A percentile compares a stretch with the other conserved stretches of the same genome.
These are phyloP conservation scores for Gnaphalium uliginosum DNA, from an alignment of 129 eudicot genomes.

Conservation along the genomic window DNA sequence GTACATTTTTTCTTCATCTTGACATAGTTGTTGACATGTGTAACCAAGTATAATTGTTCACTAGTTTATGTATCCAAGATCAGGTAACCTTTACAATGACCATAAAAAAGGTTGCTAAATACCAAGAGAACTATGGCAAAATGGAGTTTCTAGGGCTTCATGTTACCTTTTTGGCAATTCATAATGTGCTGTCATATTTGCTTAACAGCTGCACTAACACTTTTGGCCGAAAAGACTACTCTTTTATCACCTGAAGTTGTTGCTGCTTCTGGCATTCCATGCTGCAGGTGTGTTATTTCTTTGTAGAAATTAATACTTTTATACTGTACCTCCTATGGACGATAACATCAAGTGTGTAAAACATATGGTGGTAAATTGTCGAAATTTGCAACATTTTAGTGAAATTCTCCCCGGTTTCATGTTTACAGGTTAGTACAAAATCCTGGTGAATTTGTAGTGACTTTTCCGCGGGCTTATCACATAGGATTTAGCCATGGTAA, in stretches of 20 bases:
- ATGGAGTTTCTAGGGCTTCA: neutral
- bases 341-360: neutral
- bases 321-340: neutral
- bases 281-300: constrained; percentile 78
- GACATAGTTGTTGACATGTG: neutral
- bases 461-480: constrained; percentile 98
- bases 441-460: constrained; percentile 97
- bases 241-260: constrained; percentile 84
- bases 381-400: constrained; percentile 8
- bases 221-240: constrained; percentile 96
- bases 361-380: constrained; percentile 22
- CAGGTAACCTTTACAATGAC: constrained; percentile 7
- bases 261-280: constrained; percentile 80
- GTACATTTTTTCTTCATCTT: constrained; percentile 13
- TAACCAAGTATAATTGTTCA: neutral
- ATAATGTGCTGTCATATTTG: constrained; percentile 15
- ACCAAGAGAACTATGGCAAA: constrained; percentile 11
- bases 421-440: constrained; percentile 81
- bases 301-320: constrained; percentile 4
- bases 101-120: constrained; percentile 10
- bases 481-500: constrained; percentile 99
- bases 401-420: constrained; percentile 13
- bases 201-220: constrained; percentile 74
- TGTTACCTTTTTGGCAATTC: constrained; percentile 9
- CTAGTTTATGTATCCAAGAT: neutral